Evolutionary conservation across 345 rosid species (phyloP), one percentile per base, ranked within the genome.

Genomic region (Sisymbrium altissimum): DNA sequence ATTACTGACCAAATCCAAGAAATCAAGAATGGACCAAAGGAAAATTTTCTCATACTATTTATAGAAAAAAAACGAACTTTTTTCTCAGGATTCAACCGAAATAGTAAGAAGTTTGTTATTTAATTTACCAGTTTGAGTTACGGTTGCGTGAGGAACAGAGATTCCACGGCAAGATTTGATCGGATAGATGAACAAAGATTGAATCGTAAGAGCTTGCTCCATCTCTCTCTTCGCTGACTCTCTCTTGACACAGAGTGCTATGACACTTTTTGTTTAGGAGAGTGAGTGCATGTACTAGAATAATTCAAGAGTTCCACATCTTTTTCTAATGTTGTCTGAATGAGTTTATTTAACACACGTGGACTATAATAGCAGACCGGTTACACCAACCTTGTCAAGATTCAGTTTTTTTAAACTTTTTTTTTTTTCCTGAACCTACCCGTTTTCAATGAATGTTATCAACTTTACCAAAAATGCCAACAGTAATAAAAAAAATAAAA

Each of bases 121-220:
- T 46, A n/a, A 0, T 48, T 61, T 78, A 92, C 98, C 96, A 27
- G 88, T 86, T 27, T 86, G 84, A 72, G 91, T 87, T 49, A 88
- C 81, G 13, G 90, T 83, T 6, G 97, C 96, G 0, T 77, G 85
- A 82, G 88, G 65, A 5, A 84, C 86, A 50, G 96, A 89, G 56
- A 90, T 89, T 75, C 90, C 98, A 44, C 93, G 88, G 83, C 93
- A 90, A 43, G 97, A 87, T 73, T 93, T 90, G 6, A 93, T 39
- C 4, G 96, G 98, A 77, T 93, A 93, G 7, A 93, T 65, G 54
- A 90, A 79, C 65, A 93, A 75, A 58, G 97, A 88, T 3, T 75
- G 52, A 41, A 90, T 83, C 71, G 50, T 82, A 2, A 68, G 44
- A 32, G 33, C 60, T 60, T 72, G n/a, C 61, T 66, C 78, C 81